Evolutionary conservation across 306 rosid genomes (phyloP), one percentile per base, ranked within the genome.

Genomic region (Prunus campanulata): DNA sequence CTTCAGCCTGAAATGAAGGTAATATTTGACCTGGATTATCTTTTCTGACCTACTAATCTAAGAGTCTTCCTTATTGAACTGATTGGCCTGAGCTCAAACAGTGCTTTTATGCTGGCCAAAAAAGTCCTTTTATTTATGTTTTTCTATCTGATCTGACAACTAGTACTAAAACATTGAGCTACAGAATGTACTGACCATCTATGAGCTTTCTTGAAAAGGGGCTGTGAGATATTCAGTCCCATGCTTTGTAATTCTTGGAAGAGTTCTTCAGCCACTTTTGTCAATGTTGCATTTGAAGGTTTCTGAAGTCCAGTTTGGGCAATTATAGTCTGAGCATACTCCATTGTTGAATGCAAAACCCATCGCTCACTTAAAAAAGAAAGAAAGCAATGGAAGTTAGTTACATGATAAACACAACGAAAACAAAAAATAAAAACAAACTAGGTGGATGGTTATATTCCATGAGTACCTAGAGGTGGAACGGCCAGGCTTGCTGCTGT

Each of bases 401-500:
- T 24, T 8, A 13, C 57, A 22, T n/a, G 9, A 1, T 18, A 7
- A 6, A 15, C 3, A 13, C 25, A 30, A 35, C 32, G 57, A 46
- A 27, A 66, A 68, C 7, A 11, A 25, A 47, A 29, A 20, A 25
- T 16, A 4, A 15, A 59, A 4, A 55, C 44, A 14, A 35, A 39
- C 6, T 18, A n/a, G 62, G 42, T 7, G 30, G 49, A 81, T 39
- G 30, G 72, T 70, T 71, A 39, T 24, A n/a, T 47, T n/a, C n/a
- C 56, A 82, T 20, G 35, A 49, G 64, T 86, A 95, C 98, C 96
- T 80, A 13, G 80, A 22, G 46, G 89, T 52, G 63, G 92, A 83
- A 69, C 92, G 97, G 83, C 83, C 86, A 20, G 96, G 98, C 83
- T 92, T 95, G 87, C 95, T 90, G 95, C 88, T 90, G 69, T 95